phyloP scores from a whole-genome alignment of 148 eudicot genomes.

The Vaccinium corymbosum region DNA sequence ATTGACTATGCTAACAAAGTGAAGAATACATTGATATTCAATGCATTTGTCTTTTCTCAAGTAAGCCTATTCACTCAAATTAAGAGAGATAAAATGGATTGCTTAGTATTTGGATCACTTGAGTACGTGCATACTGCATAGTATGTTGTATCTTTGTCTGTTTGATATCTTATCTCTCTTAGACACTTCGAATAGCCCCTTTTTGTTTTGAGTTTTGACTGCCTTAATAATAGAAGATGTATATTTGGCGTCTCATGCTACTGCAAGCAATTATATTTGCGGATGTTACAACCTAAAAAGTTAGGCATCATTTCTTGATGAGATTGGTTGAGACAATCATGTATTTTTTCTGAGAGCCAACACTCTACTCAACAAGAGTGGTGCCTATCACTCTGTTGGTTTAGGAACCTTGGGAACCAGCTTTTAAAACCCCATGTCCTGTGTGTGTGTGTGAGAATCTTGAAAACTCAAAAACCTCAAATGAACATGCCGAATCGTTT shows the following conservation, averaged over 20 bases:
- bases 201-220: background rate
- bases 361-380: background rate
- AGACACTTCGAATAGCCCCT: background rate
- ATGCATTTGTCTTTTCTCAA: constrained; percentile 90
- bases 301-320: background rate
- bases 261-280: background rate
- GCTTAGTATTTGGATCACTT: background rate
- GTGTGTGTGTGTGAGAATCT: too few species aligned
- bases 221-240: background rate
- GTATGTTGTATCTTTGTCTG: background rate
- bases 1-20: constrained; percentile 43
- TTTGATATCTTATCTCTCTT: background rate
- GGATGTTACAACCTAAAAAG: background rate
- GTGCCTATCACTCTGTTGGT: background rate
- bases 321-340: background rate
- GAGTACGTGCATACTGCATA: background rate
- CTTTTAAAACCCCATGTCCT: too few species aligned
- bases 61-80: constrained; percentile 32
- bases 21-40: constrained; percentile 85
- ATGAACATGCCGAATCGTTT: background rate
- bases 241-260: background rate
- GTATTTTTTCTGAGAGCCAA: background rate
- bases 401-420: too few species aligned
- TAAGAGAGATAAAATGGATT: background rate
- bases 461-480: too few species aligned